Evolutionary conservation across 371 early-diverging fungal species (phyloP), one percentile per base, ranked within the genome.

Genomic region (Mucor circinelloides): DNA sequence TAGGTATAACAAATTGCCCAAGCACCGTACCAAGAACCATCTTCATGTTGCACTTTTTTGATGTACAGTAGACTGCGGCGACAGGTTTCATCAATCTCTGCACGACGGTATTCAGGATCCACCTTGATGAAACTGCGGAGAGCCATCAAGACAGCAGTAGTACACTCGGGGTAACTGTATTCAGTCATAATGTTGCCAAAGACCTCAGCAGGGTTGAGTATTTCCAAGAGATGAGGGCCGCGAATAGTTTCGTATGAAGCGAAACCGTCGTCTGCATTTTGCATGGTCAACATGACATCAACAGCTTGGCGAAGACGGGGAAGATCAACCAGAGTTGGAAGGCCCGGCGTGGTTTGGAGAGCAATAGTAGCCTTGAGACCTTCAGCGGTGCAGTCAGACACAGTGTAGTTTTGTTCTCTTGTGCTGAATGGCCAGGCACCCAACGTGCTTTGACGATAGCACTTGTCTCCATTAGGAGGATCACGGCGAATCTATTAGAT

Each of bases 1-100:
- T 98, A 98, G 3, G 97, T 98, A 69, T 94, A 98, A 77, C 99
- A 98, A 68, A 98, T 92, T 34, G 91, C 99, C 99, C 99, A 98
- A 36, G 91, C 85, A 15, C 99, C 99, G 75, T 90, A 97, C 97
- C 97, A 98, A 44, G 91, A 88, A 23, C 99, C 99, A 74, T 97
- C 97, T 21, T 74, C 74, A 19, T 86, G 74, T 76, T 98, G 98
- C 8, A 78, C 81, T 19, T 75, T 71, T 17, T 90, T 70, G 64
- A 98, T 92, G 71, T 86, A 97, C 25, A 84, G 63, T 40, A 95
- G 77, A 9, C 92, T 93, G 9, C 87, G 82, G 19, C 83, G 65
- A 55, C 92, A 68, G 68, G 73, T 82, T 72, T 85, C 83, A 75
- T 92, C 88, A 69, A 97, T 95, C 64, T 97, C 93, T 9, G 81